Conservation (phyloP, 2,329 filamentous ascomycete species). For the Epichloe uncinata region DNA sequence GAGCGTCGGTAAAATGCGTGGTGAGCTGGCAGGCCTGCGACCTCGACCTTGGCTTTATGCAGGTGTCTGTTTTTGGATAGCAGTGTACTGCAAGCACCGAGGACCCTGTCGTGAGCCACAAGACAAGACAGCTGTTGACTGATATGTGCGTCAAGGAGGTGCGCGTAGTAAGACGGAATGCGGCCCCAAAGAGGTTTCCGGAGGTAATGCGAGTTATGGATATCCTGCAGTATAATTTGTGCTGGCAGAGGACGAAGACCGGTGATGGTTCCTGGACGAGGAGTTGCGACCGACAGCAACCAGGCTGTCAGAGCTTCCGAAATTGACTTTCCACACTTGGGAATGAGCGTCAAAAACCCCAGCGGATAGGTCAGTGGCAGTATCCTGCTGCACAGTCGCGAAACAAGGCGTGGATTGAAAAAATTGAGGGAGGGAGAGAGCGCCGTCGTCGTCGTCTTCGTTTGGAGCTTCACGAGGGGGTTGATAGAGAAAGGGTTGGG, state of each 20-base stretch:
- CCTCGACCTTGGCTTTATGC: slow-evolving; percentile 3
- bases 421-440: background rate
- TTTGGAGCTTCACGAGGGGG: background rate
- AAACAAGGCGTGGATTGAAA: background rate
- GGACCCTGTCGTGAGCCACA: slow-evolving; percentile 4
- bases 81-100: slow-evolving; percentile 1
- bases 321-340: background rate
- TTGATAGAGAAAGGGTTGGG: background rate
- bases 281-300: slow-evolving; percentile 1
- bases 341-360: background rate
- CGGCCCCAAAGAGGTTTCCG: background rate
- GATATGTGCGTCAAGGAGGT: background rate
- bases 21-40: slow-evolving; percentile 7
- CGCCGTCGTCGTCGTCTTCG: background rate
- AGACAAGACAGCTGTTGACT: background rate
- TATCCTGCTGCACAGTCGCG: background rate
- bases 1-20: slow-evolving; percentile 2
- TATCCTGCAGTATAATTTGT: background rate
- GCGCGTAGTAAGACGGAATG: background rate
- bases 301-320: background rate
- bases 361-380: background rate
- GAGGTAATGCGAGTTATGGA: background rate
- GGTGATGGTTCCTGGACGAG: background rate
- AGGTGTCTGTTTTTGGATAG: slow-evolving; percentile 6
- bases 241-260: background rate